Evolutionary conservation across 768 basidiomycete genomes (phyloP), one percentile per base, ranked within the genome.

Genomic region (Pisolithus microcarpus): DNA sequence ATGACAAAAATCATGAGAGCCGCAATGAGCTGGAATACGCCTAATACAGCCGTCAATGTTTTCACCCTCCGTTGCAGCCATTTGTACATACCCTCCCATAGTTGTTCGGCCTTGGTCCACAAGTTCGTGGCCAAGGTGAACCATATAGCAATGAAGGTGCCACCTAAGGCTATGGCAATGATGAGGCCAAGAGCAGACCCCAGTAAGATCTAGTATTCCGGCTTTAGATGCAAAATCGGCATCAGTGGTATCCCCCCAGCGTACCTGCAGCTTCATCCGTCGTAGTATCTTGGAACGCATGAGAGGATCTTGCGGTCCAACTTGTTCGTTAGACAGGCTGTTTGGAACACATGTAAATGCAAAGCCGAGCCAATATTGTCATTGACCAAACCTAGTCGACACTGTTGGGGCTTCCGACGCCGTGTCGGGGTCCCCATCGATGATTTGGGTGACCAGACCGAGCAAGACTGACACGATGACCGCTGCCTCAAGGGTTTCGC

Each of bases 391-490:
- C 34, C 34, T 13, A 2, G 39, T 19, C 18, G 8, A 40, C 39
- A 19, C 26, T 23, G 21, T 28, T 26, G 3, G 39, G 21, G 7
- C 23, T 31, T 0, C 36, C 31, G 11, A 24, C 9, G 28, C 13
- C 16, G 57, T 56, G 30, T 46, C 58, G 2, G 62, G 51, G 49
- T 71, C 71, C 2, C 73, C 70, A 45, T 73, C 65, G 5, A 87
- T 77, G 56, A 93, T 81, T 57, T 94, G 91, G 61, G 95, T 83
- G n/a, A 90, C 87, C 54, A 97, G 82, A 56, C 88, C 83, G 48
- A 95, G 84, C 44, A 98, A 80, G 51, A 95, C 91, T 6, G 91
- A 88, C 65, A 96, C 71, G 75, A 98, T 91, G 72, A 97, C 87
- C 39, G 82, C 82, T 4, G 91, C 88, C 74, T 96, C 93, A 56